Percentiles rank a stretch among this genome's conserved stretches.
Evolutionary conservation across 495 filamentous ascomycete genomes (phyloP).

Genomic region (Hypoxylon subgilvum): DNA sequence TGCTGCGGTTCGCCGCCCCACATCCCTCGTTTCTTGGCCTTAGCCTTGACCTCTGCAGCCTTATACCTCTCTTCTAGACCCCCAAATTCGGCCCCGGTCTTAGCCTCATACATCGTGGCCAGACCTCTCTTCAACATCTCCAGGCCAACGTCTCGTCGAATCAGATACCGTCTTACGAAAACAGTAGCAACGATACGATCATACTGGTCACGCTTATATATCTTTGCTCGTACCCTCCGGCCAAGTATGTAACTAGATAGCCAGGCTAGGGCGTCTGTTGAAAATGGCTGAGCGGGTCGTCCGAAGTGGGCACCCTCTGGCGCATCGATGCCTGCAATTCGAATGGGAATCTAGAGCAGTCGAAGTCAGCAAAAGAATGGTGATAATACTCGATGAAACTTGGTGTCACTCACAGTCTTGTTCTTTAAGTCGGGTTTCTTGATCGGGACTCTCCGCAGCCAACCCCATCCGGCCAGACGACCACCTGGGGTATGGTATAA

Average conservation of each 20-base stretch:
- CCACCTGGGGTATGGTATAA: constrained; percentile 94
- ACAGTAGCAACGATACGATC: constrained; percentile 87
- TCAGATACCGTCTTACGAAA: constrained; percentile 69
- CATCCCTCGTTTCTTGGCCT: constrained; percentile 71
- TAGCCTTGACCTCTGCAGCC: constrained; percentile 73
- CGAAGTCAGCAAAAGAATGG: constrained; percentile 1
- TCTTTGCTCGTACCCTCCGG: constrained; percentile 76
- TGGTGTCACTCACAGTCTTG: constrained; percentile 68
- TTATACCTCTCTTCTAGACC: constrained; percentile 69
- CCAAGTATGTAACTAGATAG: constrained; percentile 73
- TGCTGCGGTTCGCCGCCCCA: constrained; percentile 66
- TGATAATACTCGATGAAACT: neutral
- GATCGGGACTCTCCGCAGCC: constrained; percentile 76
- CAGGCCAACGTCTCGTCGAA: constrained; percentile 79
- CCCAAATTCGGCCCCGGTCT: constrained; percentile 86
- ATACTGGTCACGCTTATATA: constrained; percentile 89
- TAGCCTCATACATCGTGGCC: constrained; percentile 92
- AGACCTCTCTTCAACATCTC: constrained; percentile 85
- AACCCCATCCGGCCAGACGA: constrained; percentile 85
- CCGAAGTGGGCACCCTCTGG: constrained; percentile 94
- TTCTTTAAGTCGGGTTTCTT: constrained; percentile 71
- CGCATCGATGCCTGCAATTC: constrained; percentile 89
- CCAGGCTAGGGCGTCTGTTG: constrained; percentile 79
- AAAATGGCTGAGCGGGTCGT: constrained; percentile 79
- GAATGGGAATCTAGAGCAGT: constrained; percentile 70